Conservation (phyloP, 2,329 filamentous ascomycete genomes). For the Scortechinia acanthostroma region DNA sequence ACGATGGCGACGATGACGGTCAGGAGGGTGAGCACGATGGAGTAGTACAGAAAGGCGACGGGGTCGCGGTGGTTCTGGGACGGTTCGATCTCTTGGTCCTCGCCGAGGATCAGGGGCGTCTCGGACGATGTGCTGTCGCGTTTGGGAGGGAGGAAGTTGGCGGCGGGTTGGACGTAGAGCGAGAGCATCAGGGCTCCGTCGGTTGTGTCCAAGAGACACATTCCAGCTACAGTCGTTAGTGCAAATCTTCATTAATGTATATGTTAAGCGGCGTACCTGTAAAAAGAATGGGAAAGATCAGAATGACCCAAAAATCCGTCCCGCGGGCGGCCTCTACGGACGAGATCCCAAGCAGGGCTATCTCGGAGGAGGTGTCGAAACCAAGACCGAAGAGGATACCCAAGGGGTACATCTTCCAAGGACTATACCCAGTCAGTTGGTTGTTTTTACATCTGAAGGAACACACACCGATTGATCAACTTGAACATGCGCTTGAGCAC, state of each 20-base stretch:
- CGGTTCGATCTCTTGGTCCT: constrained; percentile 50
- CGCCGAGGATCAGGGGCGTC: background rate
- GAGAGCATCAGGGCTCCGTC: constrained; percentile 95
- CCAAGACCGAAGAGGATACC: constrained; percentile 85
- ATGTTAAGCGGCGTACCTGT: constrained; percentile 47
- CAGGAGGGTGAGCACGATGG: constrained; percentile 75
- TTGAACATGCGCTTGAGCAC: background rate
- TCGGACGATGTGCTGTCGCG: background rate
- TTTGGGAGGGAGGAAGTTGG: constrained; percentile 7
- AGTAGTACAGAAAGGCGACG: constrained; percentile 91
- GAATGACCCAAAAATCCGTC: constrained; percentile 85
- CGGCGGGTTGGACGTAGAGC: constrained; percentile 69
- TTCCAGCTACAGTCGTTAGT: constrained; percentile 51
- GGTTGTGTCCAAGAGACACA: constrained; percentile 88
- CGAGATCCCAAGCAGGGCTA: constrained; percentile 83
- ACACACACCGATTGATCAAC: constrained; percentile 38
- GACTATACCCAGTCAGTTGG: constrained; percentile 46
- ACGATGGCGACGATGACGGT: constrained; percentile 79
- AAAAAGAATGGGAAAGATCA: constrained; percentile 85
- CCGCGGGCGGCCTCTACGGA: constrained; percentile 79
- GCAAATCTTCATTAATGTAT: background rate
- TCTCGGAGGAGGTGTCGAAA: constrained; percentile 91
- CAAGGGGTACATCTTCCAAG: constrained; percentile 95
- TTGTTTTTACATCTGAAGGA: background rate
- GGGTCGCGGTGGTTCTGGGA: constrained; percentile 45